Conservation (phyloP, 2,329 filamentous ascomycete genomes). For the Dactylellina sp. region DNA sequence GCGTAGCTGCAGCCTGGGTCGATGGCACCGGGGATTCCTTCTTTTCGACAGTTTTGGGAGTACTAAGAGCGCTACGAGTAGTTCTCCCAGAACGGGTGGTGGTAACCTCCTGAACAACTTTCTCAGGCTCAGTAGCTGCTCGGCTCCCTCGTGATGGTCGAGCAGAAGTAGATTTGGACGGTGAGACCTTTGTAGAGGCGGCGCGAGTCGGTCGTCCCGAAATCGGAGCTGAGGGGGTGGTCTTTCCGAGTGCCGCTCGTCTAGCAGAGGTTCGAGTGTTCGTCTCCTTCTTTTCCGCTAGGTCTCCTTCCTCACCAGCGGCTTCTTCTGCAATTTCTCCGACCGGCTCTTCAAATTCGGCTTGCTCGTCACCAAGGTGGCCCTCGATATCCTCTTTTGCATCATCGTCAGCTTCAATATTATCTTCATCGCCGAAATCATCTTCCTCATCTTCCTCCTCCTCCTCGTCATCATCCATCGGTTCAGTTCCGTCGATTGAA, state of each 20-base stretch:
- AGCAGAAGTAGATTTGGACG: slow-evolving; percentile 19
- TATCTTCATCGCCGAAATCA: slow-evolving; percentile 7
- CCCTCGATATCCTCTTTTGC: neutral
- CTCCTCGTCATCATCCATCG: neutral
- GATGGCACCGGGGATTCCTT: slow-evolving; percentile 34
- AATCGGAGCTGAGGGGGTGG: slow-evolving; percentile 1
- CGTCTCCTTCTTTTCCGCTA: slow-evolving; percentile 28
- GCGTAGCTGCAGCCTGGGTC: neutral
- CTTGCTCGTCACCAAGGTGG: slow-evolving; percentile 1
- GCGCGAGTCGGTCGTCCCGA: slow-evolving; percentile 8
- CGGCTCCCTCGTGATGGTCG: slow-evolving; percentile 14
- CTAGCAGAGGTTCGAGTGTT: slow-evolving; percentile 29
- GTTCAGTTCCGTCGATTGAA: slow-evolving; percentile 1
- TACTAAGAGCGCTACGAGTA: slow-evolving; percentile 47
- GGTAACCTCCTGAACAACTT: slow-evolving; percentile 49
- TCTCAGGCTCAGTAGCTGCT: slow-evolving; percentile 34
- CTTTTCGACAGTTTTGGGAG: slow-evolving; percentile 34
- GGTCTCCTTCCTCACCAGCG: slow-evolving; percentile 16
- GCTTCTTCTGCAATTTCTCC: neutral
- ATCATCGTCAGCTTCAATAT: slow-evolving; percentile 3
- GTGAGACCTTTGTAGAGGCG: slow-evolving; percentile 1
- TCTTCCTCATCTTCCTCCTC: slow-evolving; percentile 11
- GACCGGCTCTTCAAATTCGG: slow-evolving; percentile 9
- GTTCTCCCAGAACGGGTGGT: slow-evolving; percentile 54
- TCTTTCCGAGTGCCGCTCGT: slow-evolving; percentile 37